Evolutionary conservation across 1,284 basidiomycete species (phyloP), one percentile per base, ranked within the genome.

Genomic region (Rhizoctonia solani): DNA sequence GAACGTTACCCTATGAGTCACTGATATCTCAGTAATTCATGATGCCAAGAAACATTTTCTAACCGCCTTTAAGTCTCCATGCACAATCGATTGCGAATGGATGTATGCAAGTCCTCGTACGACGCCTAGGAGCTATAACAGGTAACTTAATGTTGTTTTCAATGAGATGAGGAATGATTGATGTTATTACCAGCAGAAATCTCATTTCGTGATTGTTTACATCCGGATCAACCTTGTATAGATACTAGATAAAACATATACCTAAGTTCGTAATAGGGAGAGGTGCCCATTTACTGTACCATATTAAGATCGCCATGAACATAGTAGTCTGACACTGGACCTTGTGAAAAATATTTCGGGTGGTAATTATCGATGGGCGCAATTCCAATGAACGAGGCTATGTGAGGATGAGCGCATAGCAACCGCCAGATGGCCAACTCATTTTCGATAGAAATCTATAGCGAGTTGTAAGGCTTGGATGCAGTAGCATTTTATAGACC

Each of bases 61-160:
- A 42, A 46, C 59, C 49, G 47, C 59, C 52, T 65, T 65, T 1
- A 65, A 34, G n/a, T 65, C 59, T 2, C 59, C 59, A 34, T 65
- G 59, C 1, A 54, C 49, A 27, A 65, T 53, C 19, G 32, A 39
- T 11, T 53, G 37, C 8, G 23, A 16, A 14, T 65, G 59, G 21
- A 65, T 53, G 29, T 65, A 19, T 4, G 8, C 34, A 16, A 65
- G 27, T 34, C 59, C 59, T 4, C 46, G 34, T 6, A 65, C 6
- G 1, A 65, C 39, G 27, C 29, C 50, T 8, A 41, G 30, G 16
- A 65, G 21, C 59, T 34, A 34, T 4, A 34, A 11, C 32, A 34
- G n/a, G n/a, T n/a, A n/a, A n/a, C n/a, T n/a, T n/a, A n/a, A n/a
- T n/a, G n/a, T n/a, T n/a, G n/a, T 63, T 4, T 5, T 27, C 3